Conservation (phyloP, 2,329 filamentous ascomycete species). For the Nigrospora sphaerica region DNA sequence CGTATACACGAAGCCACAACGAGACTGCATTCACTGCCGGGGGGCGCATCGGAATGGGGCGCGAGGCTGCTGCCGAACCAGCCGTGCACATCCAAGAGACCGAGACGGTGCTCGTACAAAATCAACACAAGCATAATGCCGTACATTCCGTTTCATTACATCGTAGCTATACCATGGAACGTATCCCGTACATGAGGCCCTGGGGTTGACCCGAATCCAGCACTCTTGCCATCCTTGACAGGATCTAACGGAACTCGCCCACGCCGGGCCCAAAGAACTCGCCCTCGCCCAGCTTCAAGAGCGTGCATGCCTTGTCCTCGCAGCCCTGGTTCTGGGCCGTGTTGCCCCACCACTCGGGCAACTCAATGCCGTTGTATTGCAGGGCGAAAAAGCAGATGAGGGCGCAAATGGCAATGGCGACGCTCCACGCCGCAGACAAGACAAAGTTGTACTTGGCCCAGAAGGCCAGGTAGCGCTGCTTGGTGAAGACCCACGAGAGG, state of each 20-base stretch:
- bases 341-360: constrained; percentile 40
- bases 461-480: constrained; percentile 21
- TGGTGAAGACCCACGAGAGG: constrained; percentile 14
- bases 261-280: constrained; percentile 21
- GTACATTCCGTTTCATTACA: no score
- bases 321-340: constrained; percentile 25
- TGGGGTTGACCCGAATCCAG: no score
- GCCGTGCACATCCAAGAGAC: no score
- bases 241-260: neutral
- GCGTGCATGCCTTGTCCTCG: constrained; percentile 20
- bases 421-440: constrained; percentile 25
- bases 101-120: no score
- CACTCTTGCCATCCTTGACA: no score
- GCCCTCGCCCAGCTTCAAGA: constrained; percentile 19
- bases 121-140: no score
- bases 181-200: no score
- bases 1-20: no score
- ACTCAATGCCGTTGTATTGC: constrained; percentile 12
- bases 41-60: no score
- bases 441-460: constrained; percentile 24
- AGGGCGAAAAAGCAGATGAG: constrained; percentile 18
- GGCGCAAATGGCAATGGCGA: constrained; percentile 25
- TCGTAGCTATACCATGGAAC: no score
- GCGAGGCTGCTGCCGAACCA: no score
- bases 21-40: no score